These are phyloP conservation scores for Amanita molliuscula DNA, from an alignment of 768 basidiomycete species.

Conservation along the genomic window DNA sequence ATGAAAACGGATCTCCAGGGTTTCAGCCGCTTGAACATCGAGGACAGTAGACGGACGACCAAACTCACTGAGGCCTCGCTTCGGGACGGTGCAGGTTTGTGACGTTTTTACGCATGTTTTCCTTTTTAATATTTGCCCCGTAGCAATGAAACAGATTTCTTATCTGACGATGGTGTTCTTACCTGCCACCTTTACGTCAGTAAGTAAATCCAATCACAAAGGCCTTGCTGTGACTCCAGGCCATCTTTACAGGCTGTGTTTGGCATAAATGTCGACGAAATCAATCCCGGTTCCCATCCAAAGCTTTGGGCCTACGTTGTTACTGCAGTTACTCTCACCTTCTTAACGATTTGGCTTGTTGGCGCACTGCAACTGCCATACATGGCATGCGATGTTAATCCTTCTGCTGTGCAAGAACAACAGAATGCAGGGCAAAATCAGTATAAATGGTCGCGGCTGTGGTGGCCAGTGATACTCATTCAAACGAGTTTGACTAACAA, in stretches of 20 bases:
- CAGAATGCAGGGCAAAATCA: not conserved
- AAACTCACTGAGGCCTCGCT: constrained; percentile 28
- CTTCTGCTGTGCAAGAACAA: not conserved
- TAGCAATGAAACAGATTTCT: constrained; percentile 44
- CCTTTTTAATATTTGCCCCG: not conserved
- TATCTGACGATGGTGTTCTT: constrained; percentile 56
- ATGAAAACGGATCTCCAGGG: constrained; percentile 22
- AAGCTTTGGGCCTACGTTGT: constrained; percentile 32
- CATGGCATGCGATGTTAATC: not conserved
- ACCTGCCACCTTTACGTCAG: constrained; percentile 44
- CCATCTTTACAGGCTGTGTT: constrained; percentile 35
- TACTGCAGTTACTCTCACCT: constrained; percentile 35
- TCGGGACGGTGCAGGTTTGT: constrained; percentile 19
- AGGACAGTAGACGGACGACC: constrained; percentile 34
- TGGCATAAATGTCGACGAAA: constrained; percentile 47
- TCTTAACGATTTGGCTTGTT: constrained; percentile 41
- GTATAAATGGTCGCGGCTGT: constrained; percentile 3
- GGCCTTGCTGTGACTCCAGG: not conserved
- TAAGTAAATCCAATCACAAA: constrained; percentile 13
- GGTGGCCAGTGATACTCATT: constrained; percentile 5
- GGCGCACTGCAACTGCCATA: constrained; percentile 33
- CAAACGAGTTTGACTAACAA: not conserved
- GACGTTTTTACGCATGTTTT: not conserved
- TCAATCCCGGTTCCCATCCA: constrained; percentile 23
- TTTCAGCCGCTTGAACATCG: constrained; percentile 30